Percentiles rank a stretch among this genome's conserved stretches.
Evolutionary conservation across 2,329 filamentous ascomycete species (phyloP).

Genomic region (Penicillium olsonii): DNA sequence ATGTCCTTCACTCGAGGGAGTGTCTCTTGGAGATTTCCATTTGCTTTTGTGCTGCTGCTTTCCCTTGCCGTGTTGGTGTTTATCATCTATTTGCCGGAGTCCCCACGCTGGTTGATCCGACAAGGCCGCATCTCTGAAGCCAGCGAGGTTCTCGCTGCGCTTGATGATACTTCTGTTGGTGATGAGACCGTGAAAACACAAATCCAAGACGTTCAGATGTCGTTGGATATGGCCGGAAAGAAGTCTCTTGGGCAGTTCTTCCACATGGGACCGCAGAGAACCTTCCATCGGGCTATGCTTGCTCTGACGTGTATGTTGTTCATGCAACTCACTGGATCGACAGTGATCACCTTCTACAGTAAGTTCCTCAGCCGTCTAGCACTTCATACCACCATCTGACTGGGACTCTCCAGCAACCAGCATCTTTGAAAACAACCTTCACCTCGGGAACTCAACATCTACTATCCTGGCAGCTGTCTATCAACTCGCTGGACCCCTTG

Average conservation of each 20-base stretch:
- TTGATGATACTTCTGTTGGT: conserved; percentile 10
- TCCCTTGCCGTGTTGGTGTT: conserved; percentile 16
- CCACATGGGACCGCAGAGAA: conserved; percentile 22
- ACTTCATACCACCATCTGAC: neutral
- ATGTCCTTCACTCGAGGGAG: conserved; percentile 19
- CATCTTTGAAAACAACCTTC: conserved; percentile 24
- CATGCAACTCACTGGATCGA: conserved; percentile 21
- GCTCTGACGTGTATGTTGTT: conserved; percentile 17
- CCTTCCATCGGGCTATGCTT: conserved; percentile 20
- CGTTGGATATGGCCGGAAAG: conserved; percentile 14
- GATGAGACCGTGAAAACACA: conserved; percentile 10
- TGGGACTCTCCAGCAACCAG: conserved; percentile 13
- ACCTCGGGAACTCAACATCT: conserved; percentile 18
- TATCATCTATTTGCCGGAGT: conserved; percentile 18
- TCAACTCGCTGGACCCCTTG: conserved; percentile 23
- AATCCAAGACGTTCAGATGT: conserved; percentile 21
- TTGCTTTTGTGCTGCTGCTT: conserved; percentile 19
- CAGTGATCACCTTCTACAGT: conserved; percentile 27
- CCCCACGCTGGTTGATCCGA: conserved; percentile 24
- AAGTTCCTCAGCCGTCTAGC: neutral
- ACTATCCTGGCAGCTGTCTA: conserved; percentile 22
- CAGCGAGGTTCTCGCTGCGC: conserved; percentile 17
- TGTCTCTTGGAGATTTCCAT: conserved; percentile 23
- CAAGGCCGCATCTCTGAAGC: conserved; percentile 17
- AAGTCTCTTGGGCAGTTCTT: conserved; percentile 14